Conservation (phyloP, 2,329 filamentous ascomycete species). For the Rhytidhysteron rufulum region DNA sequence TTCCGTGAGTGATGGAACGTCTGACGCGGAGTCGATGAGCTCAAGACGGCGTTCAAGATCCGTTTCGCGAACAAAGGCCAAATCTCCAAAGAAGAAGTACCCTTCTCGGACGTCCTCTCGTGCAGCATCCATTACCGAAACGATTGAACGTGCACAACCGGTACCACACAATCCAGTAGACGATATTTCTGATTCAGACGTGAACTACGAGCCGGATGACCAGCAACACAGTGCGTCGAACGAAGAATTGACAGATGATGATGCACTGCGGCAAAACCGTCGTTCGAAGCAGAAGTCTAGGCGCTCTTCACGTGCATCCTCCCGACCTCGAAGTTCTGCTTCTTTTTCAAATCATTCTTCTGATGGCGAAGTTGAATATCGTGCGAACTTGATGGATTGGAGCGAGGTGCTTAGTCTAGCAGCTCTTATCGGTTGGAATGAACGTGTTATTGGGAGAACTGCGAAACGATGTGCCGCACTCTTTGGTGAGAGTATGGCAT, state of each 20-base stretch:
- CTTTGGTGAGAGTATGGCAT: slow-evolving; percentile 68
- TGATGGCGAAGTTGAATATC: slow-evolving; percentile 12
- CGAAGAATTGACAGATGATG: not conserved
- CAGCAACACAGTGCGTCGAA: not conserved
- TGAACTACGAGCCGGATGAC: not conserved
- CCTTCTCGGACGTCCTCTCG: slow-evolving; percentile 12
- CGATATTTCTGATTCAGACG: not conserved
- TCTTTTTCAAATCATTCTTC: slow-evolving; percentile 3
- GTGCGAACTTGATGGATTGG: slow-evolving; percentile 58
- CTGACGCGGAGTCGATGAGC: slow-evolving; percentile 20
- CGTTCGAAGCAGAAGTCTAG: not conserved
- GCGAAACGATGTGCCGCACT: slow-evolving; percentile 70
- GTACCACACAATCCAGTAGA: not conserved
- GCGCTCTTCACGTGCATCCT: not conserved
- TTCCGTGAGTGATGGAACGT: slow-evolving; percentile 25
- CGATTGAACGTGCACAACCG: slow-evolving; percentile 2
- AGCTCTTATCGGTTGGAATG: slow-evolving; percentile 64
- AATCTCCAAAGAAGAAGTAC: slow-evolving; percentile 8
- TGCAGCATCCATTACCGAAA: slow-evolving; percentile 2
- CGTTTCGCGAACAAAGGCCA: slow-evolving; percentile 13
- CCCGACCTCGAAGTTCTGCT: not conserved
- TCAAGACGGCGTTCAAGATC: slow-evolving; percentile 3
- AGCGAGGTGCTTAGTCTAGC: slow-evolving; percentile 78
- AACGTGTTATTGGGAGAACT: slow-evolving; percentile 63
- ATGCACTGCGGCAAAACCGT: not conserved